phyloP scores from a whole-genome alignment of 805 yeast species.

The Yarrowia hollandica region DNA sequence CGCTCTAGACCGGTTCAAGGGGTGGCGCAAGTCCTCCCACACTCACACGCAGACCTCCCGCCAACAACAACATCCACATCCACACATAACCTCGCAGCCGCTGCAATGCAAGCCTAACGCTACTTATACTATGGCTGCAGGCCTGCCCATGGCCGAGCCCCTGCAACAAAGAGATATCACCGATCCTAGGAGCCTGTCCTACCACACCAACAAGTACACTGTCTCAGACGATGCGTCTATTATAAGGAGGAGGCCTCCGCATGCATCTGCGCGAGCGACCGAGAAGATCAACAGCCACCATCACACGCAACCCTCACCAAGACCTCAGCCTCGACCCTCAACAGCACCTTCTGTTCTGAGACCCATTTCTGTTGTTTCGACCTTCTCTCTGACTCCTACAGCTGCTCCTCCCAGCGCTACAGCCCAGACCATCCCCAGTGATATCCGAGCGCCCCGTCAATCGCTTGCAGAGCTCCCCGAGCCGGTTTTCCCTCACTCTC shows the following conservation, averaged over 20 bases:
- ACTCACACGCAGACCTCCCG: too few relatives aligned
- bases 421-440: constrained; percentile 2
- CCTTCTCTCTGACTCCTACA: background rate
- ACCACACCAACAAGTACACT: constrained; percentile 13
- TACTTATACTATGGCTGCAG: too few relatives aligned
- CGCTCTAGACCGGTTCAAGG: constrained; percentile 13
- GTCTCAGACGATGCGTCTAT: constrained; percentile 18
- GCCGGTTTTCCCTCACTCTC: background rate
- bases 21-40: constrained; percentile 20
- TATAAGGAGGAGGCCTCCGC: constrained; percentile 8
- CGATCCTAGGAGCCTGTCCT: constrained; percentile 14
- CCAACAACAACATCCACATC: too few relatives aligned
- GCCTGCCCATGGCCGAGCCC: too few relatives aligned
- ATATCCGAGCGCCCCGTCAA: background rate
- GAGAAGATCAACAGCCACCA: too few relatives aligned
- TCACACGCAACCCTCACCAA: too few relatives aligned
- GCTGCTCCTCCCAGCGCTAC: background rate
- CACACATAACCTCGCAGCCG: constrained; percentile 13
- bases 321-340: too few relatives aligned
- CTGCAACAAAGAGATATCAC: constrained; percentile 12
- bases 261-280: too few relatives aligned
- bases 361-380: background rate
- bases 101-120: constrained; percentile 20
- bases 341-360: background rate
- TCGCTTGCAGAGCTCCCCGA: too few relatives aligned